Percentiles rank a stretch among this genome's conserved stretches.
Conservation (phyloP, 192 early-diverging fungal genomes). For the Coemansia sp. region DNA sequence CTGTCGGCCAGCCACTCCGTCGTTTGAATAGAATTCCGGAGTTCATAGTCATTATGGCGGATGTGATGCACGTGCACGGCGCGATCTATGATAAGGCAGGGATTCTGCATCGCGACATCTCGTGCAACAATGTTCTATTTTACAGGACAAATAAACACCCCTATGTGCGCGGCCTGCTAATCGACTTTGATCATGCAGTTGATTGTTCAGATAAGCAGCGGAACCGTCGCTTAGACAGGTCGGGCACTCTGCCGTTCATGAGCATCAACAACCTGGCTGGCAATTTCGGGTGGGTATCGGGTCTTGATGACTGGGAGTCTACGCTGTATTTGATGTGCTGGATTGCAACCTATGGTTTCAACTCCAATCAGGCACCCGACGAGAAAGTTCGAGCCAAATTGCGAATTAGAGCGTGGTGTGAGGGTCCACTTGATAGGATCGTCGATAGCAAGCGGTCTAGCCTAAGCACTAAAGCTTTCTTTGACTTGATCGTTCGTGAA, state of each 20-base stretch:
- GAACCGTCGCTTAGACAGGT: neutral
- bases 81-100: slow-evolving; percentile 10
- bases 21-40: neutral
- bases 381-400: neutral
- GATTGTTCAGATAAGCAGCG: neutral
- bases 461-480: neutral
- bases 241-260: slow-evolving; percentile 20
- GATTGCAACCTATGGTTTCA: slow-evolving; percentile 1
- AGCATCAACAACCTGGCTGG: slow-evolving; percentile 22
- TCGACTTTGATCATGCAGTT: slow-evolving; percentile 26
- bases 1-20: neutral
- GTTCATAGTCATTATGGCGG: slow-evolving; percentile 16
- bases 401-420: neutral
- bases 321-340: slow-evolving; percentile 1
- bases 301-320: slow-evolving; percentile 15
- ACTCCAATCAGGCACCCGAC: neutral
- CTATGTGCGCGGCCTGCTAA: slow-evolving; percentile 5
- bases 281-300: neutral
- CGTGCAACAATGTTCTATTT: slow-evolving; percentile 19
- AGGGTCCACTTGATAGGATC: neutral
- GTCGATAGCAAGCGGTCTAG: neutral
- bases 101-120: slow-evolving; percentile 25
- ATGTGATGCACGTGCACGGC: slow-evolving; percentile 21
- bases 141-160: neutral
- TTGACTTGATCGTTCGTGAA: too few species aligned